Evolutionary conservation across 2,329 filamentous ascomycete genomes (phyloP), one percentile per base, ranked within the genome.

Genomic region (Penicillium sp.): DNA sequence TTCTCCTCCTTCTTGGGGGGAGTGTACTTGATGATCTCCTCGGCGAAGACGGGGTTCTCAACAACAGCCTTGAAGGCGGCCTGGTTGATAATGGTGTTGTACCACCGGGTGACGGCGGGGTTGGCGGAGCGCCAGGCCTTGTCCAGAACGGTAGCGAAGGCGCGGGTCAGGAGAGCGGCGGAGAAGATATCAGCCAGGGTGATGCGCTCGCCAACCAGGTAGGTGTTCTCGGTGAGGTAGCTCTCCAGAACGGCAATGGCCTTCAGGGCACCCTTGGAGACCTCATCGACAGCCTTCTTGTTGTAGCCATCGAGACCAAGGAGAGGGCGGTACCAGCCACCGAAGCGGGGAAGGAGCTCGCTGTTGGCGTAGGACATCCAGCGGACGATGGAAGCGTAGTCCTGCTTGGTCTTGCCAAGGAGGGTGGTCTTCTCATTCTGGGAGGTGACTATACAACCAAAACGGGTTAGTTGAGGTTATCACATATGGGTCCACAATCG

Each of bases 381-480:
- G 74, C 86, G 87, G 68, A 98, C 79, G 72, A 98, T 98, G 58
- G 90, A 90, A 61, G 93, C 93, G 73, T 97, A 91, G 83, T 98
- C 93, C 79, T 98, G 91, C 86, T 98, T 98, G 76, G 90, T 98
- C 85, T 97, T 97, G 68, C 93, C 93, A 62, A 98, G 83, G 56
- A 98, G 89, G 59, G 89, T 94, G 62, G 93, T 98, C 86, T 97
- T 97, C 84, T 97, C 93, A 73, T 98, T 98, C 78, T 98, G 93
- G 60, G 93, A 97, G 63, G 93, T 89, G 69, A 98, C 93, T 97
- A 45, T 38, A 43, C 35, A 35, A 33, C 35, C 45, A 55, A 45
- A 47, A 43, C 36, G 23, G 15, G 54, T 64, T 54, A 63, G 59
- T 51, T 21, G 32, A 45, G 41, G 39, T 41, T 33, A 37, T 41